phyloP scores from a whole-genome alignment of 768 basidiomycete genomes.

The Suillus bovinus region DNA sequence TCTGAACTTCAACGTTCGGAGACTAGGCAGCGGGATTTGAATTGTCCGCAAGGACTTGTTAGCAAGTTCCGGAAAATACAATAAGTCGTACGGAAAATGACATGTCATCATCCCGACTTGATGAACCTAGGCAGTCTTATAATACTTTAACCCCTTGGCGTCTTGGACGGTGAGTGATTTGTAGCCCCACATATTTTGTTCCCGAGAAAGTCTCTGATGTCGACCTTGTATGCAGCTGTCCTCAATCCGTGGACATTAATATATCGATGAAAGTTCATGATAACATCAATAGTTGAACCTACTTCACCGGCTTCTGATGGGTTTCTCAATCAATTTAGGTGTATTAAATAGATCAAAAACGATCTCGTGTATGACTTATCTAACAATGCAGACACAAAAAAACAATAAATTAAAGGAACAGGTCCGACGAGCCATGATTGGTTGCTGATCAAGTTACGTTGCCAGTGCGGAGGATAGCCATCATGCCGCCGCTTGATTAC shows the following conservation, averaged over 20 bases:
- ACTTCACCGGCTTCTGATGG: neutral
- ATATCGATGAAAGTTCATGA: neutral
- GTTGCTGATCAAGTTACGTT: neutral
- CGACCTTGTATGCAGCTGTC: neutral
- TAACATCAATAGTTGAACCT: neutral
- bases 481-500: neutral
- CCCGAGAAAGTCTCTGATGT: neutral
- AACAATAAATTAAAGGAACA: neutral
- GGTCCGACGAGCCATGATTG: neutral
- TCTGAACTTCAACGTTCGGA: neutral
- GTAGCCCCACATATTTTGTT: too few relatives aligned
- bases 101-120: neutral
- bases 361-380: neutral
- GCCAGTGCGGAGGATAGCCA: neutral
- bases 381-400: neutral
- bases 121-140: neutral
- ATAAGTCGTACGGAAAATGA: neutral
- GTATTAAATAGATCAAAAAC: neutral
- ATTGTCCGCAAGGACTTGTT: neutral
- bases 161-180: neutral
- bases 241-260: neutral
- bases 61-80: neutral
- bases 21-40: neutral
- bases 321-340: neutral
- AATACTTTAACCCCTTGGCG: neutral